A percentile compares a stretch with the other conserved stretches of the same genome.
Conservation (phyloP, 148 eudicot genomes). For the Chenopodium album region DNA sequence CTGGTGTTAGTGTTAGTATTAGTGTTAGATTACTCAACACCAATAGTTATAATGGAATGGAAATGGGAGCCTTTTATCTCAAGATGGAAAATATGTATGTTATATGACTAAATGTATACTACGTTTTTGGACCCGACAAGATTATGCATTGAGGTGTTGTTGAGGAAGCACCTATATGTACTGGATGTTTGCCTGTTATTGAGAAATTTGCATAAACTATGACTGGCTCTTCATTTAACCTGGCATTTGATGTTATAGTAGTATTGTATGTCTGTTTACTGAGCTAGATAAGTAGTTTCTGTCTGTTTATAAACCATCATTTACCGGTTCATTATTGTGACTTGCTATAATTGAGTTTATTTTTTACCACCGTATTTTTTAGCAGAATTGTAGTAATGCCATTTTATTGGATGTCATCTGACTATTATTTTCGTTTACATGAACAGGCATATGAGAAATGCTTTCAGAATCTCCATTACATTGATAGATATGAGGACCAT, state of each 20-base stretch:
- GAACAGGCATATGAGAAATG: slow-evolving; percentile 84
- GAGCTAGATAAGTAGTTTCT: neutral
- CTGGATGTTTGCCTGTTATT: neutral
- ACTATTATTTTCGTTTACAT: slow-evolving; percentile 2
- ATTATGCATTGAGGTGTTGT: too few species aligned
- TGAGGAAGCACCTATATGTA: neutral
- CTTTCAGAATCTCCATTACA: slow-evolving; percentile 85
- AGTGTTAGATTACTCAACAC: too few species aligned
- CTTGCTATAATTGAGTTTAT: neutral
- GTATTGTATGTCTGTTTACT: neutral
- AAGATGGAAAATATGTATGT: too few species aligned
- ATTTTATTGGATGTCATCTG: neutral
- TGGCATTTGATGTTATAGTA: neutral
- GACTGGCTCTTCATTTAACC: neutral
- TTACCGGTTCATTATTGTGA: neutral
- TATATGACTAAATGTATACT: too few species aligned
- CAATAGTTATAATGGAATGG: too few species aligned
- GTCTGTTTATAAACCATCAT: neutral
- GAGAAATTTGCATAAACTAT: neutral
- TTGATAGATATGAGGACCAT: slow-evolving; percentile 89
- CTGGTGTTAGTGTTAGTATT: too few species aligned
- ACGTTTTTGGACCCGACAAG: too few species aligned
- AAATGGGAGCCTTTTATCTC: too few species aligned
- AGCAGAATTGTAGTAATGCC: neutral
- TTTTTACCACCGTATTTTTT: neutral